Evolutionary conservation across 768 basidiomycete species (phyloP).

Genomic region (Suillus bovinus): DNA sequence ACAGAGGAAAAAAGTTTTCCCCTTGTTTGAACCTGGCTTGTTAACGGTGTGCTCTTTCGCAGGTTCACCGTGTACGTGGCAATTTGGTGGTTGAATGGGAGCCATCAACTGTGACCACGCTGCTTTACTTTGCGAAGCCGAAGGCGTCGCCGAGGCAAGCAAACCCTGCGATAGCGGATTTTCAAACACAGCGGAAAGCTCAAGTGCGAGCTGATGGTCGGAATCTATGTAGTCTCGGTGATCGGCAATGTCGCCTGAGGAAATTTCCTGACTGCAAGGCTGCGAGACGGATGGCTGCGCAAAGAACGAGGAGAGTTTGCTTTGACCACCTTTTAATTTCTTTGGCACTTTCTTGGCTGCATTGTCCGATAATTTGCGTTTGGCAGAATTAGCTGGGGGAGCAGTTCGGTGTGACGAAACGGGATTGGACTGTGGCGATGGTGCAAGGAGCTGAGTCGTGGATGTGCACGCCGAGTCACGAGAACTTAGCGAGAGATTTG

Average conservation of each 20-base stretch:
- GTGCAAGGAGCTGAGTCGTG: conserved; percentile 12
- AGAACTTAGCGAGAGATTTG: conserved; percentile 24
- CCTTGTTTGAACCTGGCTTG: conserved; percentile 85
- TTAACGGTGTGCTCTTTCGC: conserved; percentile 79
- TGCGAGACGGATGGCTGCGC: conserved; percentile 28
- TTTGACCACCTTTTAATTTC: conserved; percentile 29
- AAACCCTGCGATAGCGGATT: conserved; percentile 1
- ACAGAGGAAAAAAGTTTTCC: conserved; percentile 81
- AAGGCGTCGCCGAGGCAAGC: conserved; percentile 18
- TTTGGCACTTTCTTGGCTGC: conserved; percentile 27
- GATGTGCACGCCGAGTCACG: conserved; percentile 15
- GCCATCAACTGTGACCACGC: conserved; percentile 76
- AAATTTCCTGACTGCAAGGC: conserved; percentile 8
- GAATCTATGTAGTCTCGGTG: conserved; percentile 42
- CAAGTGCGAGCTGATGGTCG: conserved; percentile 51
- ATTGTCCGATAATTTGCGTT: conserved; percentile 32
- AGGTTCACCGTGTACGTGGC: conserved; percentile 72
- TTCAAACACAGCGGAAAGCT: conserved; percentile 9
- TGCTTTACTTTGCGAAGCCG: conserved; percentile 35
- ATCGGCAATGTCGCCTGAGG: conserved; percentile 21
- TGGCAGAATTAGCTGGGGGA: conserved; percentile 20
- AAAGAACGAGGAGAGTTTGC: conserved; percentile 38
- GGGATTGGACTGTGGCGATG: neutral
- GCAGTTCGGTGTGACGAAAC: neutral
- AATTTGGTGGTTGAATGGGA: conserved; percentile 66